phyloP scores from a whole-genome alignment of 208 protist genomes.

The Endotrypanum monterogeii region DNA sequence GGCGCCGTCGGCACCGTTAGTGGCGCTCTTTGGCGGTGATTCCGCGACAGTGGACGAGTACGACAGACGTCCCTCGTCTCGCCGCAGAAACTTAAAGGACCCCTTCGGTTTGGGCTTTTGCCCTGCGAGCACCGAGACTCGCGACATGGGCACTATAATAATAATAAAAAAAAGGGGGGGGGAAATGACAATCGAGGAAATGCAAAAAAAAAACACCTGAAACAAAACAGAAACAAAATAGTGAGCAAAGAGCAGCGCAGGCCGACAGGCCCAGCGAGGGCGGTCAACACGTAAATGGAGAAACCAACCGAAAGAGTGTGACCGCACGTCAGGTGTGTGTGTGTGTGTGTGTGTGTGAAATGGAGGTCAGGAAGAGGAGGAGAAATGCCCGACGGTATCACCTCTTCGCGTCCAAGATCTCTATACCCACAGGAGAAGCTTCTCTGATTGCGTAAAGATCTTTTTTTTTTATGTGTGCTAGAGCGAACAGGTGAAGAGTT shows the following conservation, averaged over 20 bases:
- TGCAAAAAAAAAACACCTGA: no score
- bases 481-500: neutral
- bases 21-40: constrained; percentile 20
- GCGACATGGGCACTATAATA: constrained; percentile 31
- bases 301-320: no score
- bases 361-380: neutral
- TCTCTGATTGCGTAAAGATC: neutral
- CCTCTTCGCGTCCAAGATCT: neutral
- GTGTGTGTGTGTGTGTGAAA: neutral
- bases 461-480: neutral
- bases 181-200: no score
- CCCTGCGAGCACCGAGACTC: constrained; percentile 65
- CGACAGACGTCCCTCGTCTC: constrained; percentile 83
- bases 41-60: constrained; percentile 41
- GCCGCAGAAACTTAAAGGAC: constrained; percentile 82
- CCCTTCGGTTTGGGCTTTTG: constrained; percentile 74
- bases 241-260: neutral
- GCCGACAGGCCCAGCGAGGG: neutral
- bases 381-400: neutral
- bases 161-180: neutral
- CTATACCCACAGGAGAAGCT: neutral
- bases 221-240: neutral
- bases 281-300: neutral
- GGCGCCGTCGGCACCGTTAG: constrained; percentile 17
- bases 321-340: no score